These are phyloP conservation scores for Lachnellula cervina DNA, from an alignment of 2,329 filamentous ascomycete genomes.

Conservation along the genomic window DNA sequence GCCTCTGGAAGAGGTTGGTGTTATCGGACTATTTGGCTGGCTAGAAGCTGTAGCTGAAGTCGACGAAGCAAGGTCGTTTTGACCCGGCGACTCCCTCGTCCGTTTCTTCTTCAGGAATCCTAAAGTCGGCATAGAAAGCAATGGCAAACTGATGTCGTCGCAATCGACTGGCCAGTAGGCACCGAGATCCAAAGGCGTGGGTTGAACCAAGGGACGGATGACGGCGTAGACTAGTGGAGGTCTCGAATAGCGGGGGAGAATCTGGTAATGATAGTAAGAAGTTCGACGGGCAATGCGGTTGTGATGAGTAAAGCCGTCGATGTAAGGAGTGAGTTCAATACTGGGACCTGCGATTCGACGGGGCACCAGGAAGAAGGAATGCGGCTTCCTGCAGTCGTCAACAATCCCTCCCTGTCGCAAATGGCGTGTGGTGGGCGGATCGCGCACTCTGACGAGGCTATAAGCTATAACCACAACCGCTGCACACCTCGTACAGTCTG, in stretches of 20 bases:
- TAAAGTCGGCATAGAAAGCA: constrained; percentile 75
- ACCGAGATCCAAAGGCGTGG: constrained; percentile 4
- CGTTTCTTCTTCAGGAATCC: constrained; percentile 98
- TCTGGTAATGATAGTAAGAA: neutral
- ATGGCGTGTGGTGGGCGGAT: neutral
- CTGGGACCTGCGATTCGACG: constrained; percentile 10
- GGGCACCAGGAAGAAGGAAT: constrained; percentile 14
- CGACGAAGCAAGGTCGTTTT: constrained; percentile 61
- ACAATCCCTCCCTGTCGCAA: constrained; percentile 7
- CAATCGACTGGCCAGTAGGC: constrained; percentile 23
- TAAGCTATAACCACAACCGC: neutral
- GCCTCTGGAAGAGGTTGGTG: constrained; percentile 50
- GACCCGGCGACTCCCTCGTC: constrained; percentile 80
- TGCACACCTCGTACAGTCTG: neutral
- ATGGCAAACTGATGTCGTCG: constrained; percentile 24
- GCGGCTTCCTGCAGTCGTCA: constrained; percentile 21
- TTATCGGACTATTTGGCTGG: constrained; percentile 60
- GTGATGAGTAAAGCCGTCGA: too few relatives aligned
- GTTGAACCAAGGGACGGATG: constrained; percentile 26
- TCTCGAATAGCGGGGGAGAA: constrained; percentile 7
- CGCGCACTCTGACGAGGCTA: neutral
- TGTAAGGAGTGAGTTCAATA: neutral
- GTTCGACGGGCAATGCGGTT: neutral
- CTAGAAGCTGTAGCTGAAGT: constrained; percentile 61
- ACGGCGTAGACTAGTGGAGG: constrained; percentile 4